These are phyloP conservation scores for Fusarium sp. DNA, from an alignment of 2,329 filamentous ascomycete genomes.

Conservation along the genomic window DNA sequence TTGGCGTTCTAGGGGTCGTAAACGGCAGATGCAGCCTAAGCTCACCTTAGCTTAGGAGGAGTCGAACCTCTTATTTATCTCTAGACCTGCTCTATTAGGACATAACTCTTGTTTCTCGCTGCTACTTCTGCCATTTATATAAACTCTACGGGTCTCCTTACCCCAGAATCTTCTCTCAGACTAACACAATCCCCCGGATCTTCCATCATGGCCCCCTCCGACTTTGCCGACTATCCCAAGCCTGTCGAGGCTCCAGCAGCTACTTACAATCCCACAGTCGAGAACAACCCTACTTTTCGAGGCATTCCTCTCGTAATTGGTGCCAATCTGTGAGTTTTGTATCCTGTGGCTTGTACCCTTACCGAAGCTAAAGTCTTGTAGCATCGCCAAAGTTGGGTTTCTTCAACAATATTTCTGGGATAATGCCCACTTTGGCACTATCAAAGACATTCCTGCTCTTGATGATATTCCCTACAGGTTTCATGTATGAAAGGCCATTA, in stretches of 20 bases:
- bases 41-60: neutral
- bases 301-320: conserved; percentile 71
- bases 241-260: conserved; percentile 48
- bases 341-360: neutral
- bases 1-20: neutral
- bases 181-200: neutral
- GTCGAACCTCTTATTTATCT: neutral
- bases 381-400: conserved; percentile 66
- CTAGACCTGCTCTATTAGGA: neutral
- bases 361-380: conserved; percentile 44
- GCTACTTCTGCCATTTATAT: neutral
- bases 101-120: neutral
- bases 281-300: conserved; percentile 75
- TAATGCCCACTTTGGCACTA: conserved; percentile 67
- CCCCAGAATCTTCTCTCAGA: neutral
- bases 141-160: neutral
- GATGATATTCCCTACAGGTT: conserved; percentile 56
- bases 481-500: conserved; percentile 52
- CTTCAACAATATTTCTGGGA: conserved; percentile 74
- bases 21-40: neutral
- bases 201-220: conserved; percentile 40
- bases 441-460: conserved; percentile 58
- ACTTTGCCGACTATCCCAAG: conserved; percentile 56
- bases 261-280: conserved; percentile 48
- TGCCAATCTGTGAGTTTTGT: conserved; percentile 63